These are phyloP conservation scores for Neurospora africana DNA, from an alignment of 495 filamentous ascomycete species.

Conservation along the genomic window DNA sequence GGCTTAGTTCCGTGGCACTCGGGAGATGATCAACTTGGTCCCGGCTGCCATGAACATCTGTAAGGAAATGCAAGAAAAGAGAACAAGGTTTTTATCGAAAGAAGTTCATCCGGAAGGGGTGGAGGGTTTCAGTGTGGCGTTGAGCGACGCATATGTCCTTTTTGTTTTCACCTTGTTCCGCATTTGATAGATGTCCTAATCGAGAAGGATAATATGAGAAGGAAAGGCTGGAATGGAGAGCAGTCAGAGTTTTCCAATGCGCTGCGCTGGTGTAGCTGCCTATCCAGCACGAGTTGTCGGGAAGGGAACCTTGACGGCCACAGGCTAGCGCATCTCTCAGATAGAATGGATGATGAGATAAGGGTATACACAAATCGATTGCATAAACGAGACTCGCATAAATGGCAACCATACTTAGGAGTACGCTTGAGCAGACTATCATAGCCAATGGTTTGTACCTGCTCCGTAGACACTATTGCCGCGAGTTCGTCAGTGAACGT, in stretches of 20 bases:
- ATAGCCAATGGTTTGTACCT: background rate
- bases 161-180: background rate
- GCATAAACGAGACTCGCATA: background rate
- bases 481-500: background rate
- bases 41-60: background rate
- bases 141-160: background rate
- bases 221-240: background rate
- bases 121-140: background rate
- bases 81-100: background rate
- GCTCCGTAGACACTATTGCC: background rate
- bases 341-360: background rate
- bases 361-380: background rate
- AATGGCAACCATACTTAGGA: background rate
- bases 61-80: background rate
- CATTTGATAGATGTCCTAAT: background rate
- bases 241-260: background rate
- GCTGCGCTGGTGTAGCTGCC: background rate
- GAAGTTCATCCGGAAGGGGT: background rate
- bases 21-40: background rate
- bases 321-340: background rate
- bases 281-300: background rate
- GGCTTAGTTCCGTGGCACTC: background rate
- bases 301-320: background rate
- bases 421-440: background rate
- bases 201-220: background rate